phyloP scores from a whole-genome alignment of 495 filamentous ascomycete species.

The Halenospora varia region DNA sequence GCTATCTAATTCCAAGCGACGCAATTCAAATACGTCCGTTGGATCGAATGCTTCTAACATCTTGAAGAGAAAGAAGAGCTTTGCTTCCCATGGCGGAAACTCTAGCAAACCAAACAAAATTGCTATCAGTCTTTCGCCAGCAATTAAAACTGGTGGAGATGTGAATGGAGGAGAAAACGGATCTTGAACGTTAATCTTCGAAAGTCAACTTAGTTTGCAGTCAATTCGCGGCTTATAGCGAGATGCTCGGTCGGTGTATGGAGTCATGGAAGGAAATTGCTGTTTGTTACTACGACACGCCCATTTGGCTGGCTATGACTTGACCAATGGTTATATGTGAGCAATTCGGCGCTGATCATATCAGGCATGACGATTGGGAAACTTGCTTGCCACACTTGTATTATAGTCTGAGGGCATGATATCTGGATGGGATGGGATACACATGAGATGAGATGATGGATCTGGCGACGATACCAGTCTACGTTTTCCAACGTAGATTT shows the following conservation, averaged over 20 bases:
- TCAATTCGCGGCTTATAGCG: not conserved
- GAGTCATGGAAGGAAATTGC: conserved; percentile 14
- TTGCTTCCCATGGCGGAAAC: conserved; percentile 18
- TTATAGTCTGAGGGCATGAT: conserved; percentile 11
- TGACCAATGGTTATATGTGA: not conserved
- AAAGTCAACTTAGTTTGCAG: not conserved
- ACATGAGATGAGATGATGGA: conserved; percentile 9
- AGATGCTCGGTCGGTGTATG: conserved; percentile 12
- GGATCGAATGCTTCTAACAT: conserved; percentile 11
- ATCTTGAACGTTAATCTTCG: conserved; percentile 7
- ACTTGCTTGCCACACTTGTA: conserved; percentile 16
- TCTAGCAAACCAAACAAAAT: conserved; percentile 22
- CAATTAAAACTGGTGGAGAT: conserved; percentile 25
- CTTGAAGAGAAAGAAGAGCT: conserved; percentile 23
- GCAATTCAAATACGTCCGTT: conserved; percentile 22
- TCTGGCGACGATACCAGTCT: conserved; percentile 15
- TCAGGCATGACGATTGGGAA: not conserved
- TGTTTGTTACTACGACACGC: conserved; percentile 19
- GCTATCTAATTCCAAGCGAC: conserved; percentile 35
- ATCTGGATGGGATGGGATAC: not conserved
- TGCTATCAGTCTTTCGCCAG: conserved; percentile 25
- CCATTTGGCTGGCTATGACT: not conserved
- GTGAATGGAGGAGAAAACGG: conserved; percentile 16
- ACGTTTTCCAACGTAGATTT: conserved; percentile 13
- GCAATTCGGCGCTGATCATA: conserved; percentile 9